These are phyloP conservation scores for Colletotrichum godetiae DNA, from an alignment of 2,329 filamentous ascomycete genomes.

Conservation along the genomic window DNA sequence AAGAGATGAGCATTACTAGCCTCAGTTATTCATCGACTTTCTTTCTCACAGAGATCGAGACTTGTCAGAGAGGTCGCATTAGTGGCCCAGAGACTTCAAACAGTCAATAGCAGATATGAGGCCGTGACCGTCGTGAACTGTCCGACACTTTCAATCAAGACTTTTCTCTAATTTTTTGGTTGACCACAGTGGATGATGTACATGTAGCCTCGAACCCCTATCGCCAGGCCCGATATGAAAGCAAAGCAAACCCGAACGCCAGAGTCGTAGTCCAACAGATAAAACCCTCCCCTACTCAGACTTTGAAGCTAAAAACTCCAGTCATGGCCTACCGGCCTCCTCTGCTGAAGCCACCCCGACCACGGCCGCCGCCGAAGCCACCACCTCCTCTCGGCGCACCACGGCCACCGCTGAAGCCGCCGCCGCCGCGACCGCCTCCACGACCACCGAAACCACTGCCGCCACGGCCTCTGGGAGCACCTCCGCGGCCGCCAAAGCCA, in stretches of 20 bases:
- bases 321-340: constrained; percentile 20
- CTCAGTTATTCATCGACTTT: not conserved
- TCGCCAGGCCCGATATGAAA: constrained; percentile 29
- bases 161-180: constrained; percentile 25
- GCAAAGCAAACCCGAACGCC: constrained; percentile 36
- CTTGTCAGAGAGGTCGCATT: no score
- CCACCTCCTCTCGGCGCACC: constrained; percentile 37
- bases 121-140: not conserved
- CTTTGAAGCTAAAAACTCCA: not conserved
- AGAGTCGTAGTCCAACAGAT: constrained; percentile 34
- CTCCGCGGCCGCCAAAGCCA: constrained; percentile 40
- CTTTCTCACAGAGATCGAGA: not conserved
- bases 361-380: constrained; percentile 31
- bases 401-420: constrained; percentile 37
- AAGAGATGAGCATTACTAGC: not conserved
- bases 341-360: constrained; percentile 36
- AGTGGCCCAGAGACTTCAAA: no score
- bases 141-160: constrained; percentile 6
- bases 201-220: constrained; percentile 30
- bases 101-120: not conserved
- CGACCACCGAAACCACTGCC: constrained; percentile 43
- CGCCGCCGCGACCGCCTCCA: constrained; percentile 18
- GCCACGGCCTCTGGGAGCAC: constrained; percentile 39
- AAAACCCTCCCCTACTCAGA: constrained; percentile 24
- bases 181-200: constrained; percentile 33